phyloP scores from a whole-genome alignment of 768 basidiomycete genomes.

The Leucocoprinus leucothites region DNA sequence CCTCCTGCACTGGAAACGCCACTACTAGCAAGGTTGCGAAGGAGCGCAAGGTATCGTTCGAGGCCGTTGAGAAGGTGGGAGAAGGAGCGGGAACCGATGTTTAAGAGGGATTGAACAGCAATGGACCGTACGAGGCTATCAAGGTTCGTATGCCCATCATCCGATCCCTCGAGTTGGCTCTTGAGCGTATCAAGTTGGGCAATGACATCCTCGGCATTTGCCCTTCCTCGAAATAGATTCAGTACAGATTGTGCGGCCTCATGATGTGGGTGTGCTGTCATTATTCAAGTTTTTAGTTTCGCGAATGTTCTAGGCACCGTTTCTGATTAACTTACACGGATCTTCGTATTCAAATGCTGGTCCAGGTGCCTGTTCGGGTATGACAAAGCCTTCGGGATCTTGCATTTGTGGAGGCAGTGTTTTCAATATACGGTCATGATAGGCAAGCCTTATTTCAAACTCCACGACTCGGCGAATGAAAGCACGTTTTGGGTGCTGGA shows the following conservation, averaged over 20 bases:
- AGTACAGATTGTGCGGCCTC: constrained; percentile 79
- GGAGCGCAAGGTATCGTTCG: constrained; percentile 83
- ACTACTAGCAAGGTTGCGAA: constrained; percentile 61
- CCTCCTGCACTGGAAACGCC: constrained; percentile 33
- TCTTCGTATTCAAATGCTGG: constrained; percentile 85
- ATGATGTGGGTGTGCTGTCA: constrained; percentile 71
- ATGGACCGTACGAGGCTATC: constrained; percentile 72
- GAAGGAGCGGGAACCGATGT: constrained; percentile 93
- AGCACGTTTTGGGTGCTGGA: constrained; percentile 80
- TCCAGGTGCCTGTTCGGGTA: constrained; percentile 70
- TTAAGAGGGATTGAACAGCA: constrained; percentile 81
- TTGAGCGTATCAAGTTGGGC: constrained; percentile 69
- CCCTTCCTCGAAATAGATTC: constrained; percentile 75
- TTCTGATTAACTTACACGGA: constrained; percentile 44
- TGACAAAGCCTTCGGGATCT: constrained; percentile 53
- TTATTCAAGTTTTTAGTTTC: constrained; percentile 13
- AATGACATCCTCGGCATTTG: constrained; percentile 79
- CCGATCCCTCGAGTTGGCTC: constrained; percentile 56
- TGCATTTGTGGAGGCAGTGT: constrained; percentile 86
- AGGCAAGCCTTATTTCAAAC: constrained; percentile 87
- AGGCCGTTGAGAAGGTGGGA: constrained; percentile 97
- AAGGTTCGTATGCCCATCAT: constrained; percentile 56
- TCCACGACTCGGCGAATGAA: constrained; percentile 89
- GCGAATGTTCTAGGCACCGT: too few species aligned
- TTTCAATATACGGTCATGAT: constrained; percentile 88